phyloP scores from a whole-genome alignment of 768 basidiomycete genomes.

The Russula vinacea region DNA sequence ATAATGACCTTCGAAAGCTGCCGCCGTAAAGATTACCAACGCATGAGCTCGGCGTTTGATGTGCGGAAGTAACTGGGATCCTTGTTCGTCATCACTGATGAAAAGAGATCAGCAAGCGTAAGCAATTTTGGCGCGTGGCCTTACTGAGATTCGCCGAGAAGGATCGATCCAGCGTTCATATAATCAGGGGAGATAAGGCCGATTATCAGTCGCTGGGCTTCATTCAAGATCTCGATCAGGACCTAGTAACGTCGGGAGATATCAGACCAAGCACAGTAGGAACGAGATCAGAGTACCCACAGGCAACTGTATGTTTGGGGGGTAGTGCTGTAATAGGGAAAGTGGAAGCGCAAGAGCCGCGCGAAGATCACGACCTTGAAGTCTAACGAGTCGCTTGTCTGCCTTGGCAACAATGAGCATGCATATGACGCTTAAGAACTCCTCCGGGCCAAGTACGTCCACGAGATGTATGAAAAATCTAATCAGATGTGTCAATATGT shows the following conservation, averaged over 20 bases:
- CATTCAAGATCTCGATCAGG: conserved; percentile 61
- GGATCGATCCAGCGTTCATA: conserved; percentile 38
- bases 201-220: conserved; percentile 56
- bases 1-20: conserved; percentile 43
- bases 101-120: conserved; percentile 6
- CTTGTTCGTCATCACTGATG: conserved; percentile 58
- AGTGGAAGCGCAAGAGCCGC: conserved; percentile 63
- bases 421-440: conserved; percentile 78
- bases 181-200: conserved; percentile 41
- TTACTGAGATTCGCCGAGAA: conserved; percentile 63
- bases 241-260: conserved; percentile 42
- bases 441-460: conserved; percentile 70
- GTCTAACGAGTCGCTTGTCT: conserved; percentile 64
- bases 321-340: conserved; percentile 56
- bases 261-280: not conserved
- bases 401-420: conserved; percentile 84
- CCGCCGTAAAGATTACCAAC: conserved; percentile 61
- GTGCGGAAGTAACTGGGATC: conserved; percentile 42
- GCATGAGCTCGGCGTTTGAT: conserved; percentile 63
- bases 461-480: conserved; percentile 91
- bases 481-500: conserved; percentile 7
- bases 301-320: conserved; percentile 46
- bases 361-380: conserved; percentile 56
- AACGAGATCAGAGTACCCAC: conserved; percentile 42
- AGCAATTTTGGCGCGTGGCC: conserved; percentile 29